Conservation (phyloP, 345 rosid species). For the Aquilaria sinensis region DNA sequence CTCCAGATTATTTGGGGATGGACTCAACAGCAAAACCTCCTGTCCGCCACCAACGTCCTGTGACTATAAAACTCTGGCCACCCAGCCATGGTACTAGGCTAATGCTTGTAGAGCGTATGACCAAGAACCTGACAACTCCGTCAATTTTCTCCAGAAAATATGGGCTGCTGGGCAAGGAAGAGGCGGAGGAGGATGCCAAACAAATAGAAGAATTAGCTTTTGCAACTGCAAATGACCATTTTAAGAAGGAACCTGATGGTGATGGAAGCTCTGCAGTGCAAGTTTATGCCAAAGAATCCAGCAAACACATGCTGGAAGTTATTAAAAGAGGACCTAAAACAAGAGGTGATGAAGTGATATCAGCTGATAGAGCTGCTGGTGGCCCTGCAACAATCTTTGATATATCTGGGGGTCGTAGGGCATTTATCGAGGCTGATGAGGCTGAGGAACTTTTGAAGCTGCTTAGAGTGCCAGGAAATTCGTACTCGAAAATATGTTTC, state of each 20-base stretch:
- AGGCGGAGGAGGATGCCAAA: slow-evolving; percentile 74
- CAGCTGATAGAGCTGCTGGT: slow-evolving; percentile 15
- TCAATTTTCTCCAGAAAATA: slow-evolving; percentile 80
- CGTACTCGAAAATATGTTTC: slow-evolving; percentile 58
- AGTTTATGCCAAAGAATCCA: slow-evolving; percentile 82
- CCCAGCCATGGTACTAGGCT: slow-evolving; percentile 74
- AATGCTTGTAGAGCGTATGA: slow-evolving; percentile 71
- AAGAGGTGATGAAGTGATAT: slow-evolving; percentile 27
- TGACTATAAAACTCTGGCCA: slow-evolving; percentile 83
- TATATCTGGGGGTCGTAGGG: slow-evolving; percentile 65
- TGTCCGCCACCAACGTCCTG: slow-evolving; percentile 24
- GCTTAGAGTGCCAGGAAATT: slow-evolving; percentile 44
- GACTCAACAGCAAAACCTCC: slow-evolving; percentile 33
- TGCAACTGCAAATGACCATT: slow-evolving; percentile 51
- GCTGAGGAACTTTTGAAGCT: slow-evolving; percentile 63
- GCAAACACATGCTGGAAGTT: slow-evolving; percentile 73
- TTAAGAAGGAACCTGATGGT: slow-evolving; percentile 79
- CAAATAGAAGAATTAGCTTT: slow-evolving; percentile 69
- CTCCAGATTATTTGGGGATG: slow-evolving; percentile 43
- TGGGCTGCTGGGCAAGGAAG: slow-evolving; percentile 52
- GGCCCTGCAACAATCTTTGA: slow-evolving; percentile 46
- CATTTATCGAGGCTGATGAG: slow-evolving; percentile 74
- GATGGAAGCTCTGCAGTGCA: slow-evolving; percentile 93
- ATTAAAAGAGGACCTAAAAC: slow-evolving; percentile 63
- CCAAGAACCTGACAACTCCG: slow-evolving; percentile 64